phyloP scores from a whole-genome alignment of 108 stramenopile genomes.

The Chaetoceros muelleri region DNA sequence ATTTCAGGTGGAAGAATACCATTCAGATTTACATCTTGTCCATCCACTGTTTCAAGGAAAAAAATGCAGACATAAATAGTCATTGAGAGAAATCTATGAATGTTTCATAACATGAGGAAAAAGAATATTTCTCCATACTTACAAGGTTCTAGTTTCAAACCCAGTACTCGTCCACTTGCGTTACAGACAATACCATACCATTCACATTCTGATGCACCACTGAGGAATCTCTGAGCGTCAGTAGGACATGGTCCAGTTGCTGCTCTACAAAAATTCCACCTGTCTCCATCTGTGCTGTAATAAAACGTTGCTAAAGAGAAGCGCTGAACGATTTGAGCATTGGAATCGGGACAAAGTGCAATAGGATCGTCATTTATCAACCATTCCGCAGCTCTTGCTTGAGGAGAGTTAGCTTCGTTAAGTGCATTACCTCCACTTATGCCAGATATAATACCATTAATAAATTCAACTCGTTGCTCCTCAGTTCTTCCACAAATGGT shows the following conservation, averaged over 20 bases:
- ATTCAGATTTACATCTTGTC: neutral
- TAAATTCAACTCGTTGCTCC: no score
- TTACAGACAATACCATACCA: constrained; percentile 1
- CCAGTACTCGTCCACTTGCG: no score
- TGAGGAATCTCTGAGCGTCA: neutral
- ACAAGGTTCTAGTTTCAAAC: no score
- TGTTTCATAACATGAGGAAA: no score
- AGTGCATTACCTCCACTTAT: no score
- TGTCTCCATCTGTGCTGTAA: constrained; percentile 28
- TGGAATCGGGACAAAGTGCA: constrained; percentile 1
- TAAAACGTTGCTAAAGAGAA: constrained; percentile 28
- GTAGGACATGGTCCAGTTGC: neutral
- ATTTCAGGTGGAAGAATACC: neutral
- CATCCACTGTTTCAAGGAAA: neutral
- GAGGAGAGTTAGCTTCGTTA: constrained; percentile 1
- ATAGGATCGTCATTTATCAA: constrained; percentile 3
- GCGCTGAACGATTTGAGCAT: constrained; percentile 13
- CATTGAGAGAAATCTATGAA: no score
- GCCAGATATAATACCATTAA: no score
- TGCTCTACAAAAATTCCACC: constrained; percentile 11
- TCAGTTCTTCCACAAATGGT: no score
- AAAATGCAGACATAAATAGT: no score
- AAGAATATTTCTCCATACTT: no score
- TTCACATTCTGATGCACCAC: neutral
- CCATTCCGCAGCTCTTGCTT: constrained; percentile 3